Conservation (phyloP, 2,329 filamentous ascomycete species). For the Pestalotiopsis sp. region DNA sequence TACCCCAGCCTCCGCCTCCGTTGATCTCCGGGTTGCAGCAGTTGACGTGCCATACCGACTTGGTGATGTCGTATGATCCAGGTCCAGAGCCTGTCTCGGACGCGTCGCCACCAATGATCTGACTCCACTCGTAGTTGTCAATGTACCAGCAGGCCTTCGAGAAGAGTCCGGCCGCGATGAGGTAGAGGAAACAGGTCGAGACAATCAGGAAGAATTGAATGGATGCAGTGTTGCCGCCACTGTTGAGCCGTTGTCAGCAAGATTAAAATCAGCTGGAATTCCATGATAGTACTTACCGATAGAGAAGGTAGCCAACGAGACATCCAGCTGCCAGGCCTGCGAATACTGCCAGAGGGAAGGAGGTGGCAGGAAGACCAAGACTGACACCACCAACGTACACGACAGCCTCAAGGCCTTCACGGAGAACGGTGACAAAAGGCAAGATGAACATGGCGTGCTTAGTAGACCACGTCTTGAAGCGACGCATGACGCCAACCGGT, state of each 20-base stretch:
- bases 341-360: conserved; percentile 79
- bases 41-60: conserved; percentile 83
- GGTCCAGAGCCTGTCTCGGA: conserved; percentile 59
- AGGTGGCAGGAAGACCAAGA: conserved; percentile 72
- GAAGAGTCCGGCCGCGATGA: conserved; percentile 82
- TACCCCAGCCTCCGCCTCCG: conserved; percentile 79
- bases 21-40: conserved; percentile 78
- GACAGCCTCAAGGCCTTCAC: conserved; percentile 85
- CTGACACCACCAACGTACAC: conserved; percentile 86
- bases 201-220: conserved; percentile 79
- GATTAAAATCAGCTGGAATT: not conserved
- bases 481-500: conserved; percentile 29
- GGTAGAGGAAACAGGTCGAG: conserved; percentile 82
- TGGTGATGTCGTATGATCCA: conserved; percentile 78
- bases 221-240: conserved; percentile 65
- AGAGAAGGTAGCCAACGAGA: conserved; percentile 73
- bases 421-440: conserved; percentile 84
- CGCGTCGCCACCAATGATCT: conserved; percentile 61
- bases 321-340: conserved; percentile 70
- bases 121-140: conserved; percentile 71
- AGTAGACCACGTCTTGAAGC: conserved; percentile 67
- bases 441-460: conserved; percentile 87
- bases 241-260: conserved; percentile 18
- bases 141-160: conserved; percentile 77
- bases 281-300: conserved; percentile 64